phyloP scores from a whole-genome alignment of 352 stramenopile species.

The Halophytophthora batemanensis region DNA sequence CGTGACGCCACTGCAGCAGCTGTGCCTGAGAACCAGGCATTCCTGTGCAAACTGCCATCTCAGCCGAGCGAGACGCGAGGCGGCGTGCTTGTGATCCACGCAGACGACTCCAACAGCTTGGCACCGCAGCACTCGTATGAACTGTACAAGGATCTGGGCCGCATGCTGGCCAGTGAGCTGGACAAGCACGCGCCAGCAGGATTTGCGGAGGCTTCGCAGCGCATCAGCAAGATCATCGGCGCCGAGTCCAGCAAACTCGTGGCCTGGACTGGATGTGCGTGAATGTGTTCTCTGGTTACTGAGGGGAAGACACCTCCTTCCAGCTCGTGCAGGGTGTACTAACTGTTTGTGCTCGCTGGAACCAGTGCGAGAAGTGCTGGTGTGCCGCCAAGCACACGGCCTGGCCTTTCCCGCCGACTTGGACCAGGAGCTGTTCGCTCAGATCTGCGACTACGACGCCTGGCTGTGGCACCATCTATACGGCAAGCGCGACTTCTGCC shows the following conservation, averaged over 20 bases:
- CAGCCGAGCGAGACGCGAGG: constrained; percentile 5
- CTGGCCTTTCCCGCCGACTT: constrained; percentile 54
- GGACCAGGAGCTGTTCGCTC: constrained; percentile 50
- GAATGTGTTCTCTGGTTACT: constrained; percentile 2
- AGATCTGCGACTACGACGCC: constrained; percentile 62
- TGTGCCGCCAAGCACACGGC: constrained; percentile 60
- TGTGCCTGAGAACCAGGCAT: constrained; percentile 12
- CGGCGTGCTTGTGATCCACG: constrained; percentile 36
- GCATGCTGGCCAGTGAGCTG: constrained; percentile 50
- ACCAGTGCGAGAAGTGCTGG: constrained; percentile 71
- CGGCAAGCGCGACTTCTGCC: constrained; percentile 62
- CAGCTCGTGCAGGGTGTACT: too few species aligned
- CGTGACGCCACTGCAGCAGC: not conserved
- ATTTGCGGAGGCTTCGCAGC: constrained; percentile 32
- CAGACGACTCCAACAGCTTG: constrained; percentile 46
- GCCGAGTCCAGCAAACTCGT: constrained; percentile 34
- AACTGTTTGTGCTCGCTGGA: not conserved
- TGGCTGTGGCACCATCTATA: constrained; percentile 80
- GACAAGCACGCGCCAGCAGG: constrained; percentile 39
- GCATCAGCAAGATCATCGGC: constrained; percentile 46
- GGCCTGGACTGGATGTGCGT: constrained; percentile 68
- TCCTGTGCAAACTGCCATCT: constrained; percentile 13
- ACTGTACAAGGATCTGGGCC: constrained; percentile 48
- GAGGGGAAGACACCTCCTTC: not conserved
- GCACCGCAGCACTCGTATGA: constrained; percentile 66